A percentile compares a stretch with the other conserved stretches of the same genome.
Evolutionary conservation across 208 protist genomes (phyloP).

Genomic region (Endotrypanum monterogeii): DNA sequence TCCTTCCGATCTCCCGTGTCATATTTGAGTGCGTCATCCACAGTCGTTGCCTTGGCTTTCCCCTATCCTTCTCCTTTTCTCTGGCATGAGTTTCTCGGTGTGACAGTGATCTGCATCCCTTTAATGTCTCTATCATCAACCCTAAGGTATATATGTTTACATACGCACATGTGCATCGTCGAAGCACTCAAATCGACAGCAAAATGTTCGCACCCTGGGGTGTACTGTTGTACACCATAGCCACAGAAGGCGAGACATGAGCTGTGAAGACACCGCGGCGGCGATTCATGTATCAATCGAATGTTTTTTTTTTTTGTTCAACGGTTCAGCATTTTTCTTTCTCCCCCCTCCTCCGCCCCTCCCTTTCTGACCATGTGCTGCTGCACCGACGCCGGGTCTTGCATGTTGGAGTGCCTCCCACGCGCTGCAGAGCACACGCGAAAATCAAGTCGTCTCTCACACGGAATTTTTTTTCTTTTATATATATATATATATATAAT

Average conservation of each 20-base stretch:
- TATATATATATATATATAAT: no score
- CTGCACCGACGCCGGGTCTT: neutral
- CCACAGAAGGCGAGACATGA: neutral
- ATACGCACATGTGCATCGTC: neutral
- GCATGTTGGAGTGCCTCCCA: neutral
- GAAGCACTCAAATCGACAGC: neutral
- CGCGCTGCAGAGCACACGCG: neutral
- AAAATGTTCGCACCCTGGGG: neutral
- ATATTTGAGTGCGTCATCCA: neutral
- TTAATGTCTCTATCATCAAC: neutral
- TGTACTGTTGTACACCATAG: no score
- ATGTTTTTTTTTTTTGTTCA: no score
- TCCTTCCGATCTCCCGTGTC: neutral
- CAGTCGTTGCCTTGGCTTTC: neutral
- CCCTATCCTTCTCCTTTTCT: neutral
- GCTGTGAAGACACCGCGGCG: neutral
- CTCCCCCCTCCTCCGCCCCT: neutral
- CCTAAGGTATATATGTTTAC: neutral
- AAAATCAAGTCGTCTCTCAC: no score
- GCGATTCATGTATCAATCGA: no score
- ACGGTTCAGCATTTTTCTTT: no score
- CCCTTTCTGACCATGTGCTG: neutral
- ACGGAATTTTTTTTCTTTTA: no score
- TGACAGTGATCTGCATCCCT: no score
- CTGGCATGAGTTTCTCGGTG: no score